A percentile compares a stretch with the other conserved stretches of the same genome.
These are phyloP conservation scores for Macrocybe gigantea DNA, from an alignment of 768 basidiomycete genomes.

Conservation along the genomic window DNA sequence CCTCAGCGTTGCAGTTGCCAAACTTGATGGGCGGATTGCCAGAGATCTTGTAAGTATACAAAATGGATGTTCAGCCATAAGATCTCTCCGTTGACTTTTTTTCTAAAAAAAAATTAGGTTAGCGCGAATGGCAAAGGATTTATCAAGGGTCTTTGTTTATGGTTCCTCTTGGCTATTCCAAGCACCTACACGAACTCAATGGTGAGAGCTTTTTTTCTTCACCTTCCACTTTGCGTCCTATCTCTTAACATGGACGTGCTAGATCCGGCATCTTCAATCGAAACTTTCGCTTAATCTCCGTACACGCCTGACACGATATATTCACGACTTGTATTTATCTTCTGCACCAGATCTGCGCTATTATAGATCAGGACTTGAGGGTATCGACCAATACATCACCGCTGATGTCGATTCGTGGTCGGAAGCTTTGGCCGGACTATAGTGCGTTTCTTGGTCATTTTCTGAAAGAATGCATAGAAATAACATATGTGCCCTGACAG, in stretches of 20 bases:
- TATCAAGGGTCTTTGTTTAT: slow-evolving; percentile 70
- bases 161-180: slow-evolving; percentile 89
- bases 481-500: slow-evolving; percentile 29
- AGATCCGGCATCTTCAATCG: slow-evolving; percentile 88
- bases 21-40: slow-evolving; percentile 86
- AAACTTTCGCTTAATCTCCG: slow-evolving; percentile 79
- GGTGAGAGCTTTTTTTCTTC: slow-evolving; percentile 35
- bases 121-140: slow-evolving; percentile 85
- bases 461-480: background rate
- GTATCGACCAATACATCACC: slow-evolving; percentile 89
- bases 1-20: slow-evolving; percentile 82
- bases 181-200: slow-evolving; percentile 96
- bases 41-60: slow-evolving; percentile 60
- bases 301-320: slow-evolving; percentile 84
- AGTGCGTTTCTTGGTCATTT: slow-evolving; percentile 49
- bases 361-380: slow-evolving; percentile 59
- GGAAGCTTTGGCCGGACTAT: slow-evolving; percentile 78
- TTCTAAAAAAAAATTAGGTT: slow-evolving; percentile 30
- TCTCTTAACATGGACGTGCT: background rate
- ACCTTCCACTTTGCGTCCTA: background rate
- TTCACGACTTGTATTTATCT: slow-evolving; percentile 88
- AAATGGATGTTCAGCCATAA: background rate
- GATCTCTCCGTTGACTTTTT: background rate
- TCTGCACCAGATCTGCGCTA: slow-evolving; percentile 67
- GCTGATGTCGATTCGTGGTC: slow-evolving; percentile 89